Conservation (phyloP, 1,284 basidiomycete species). For the Naganishia sp. region DNA sequence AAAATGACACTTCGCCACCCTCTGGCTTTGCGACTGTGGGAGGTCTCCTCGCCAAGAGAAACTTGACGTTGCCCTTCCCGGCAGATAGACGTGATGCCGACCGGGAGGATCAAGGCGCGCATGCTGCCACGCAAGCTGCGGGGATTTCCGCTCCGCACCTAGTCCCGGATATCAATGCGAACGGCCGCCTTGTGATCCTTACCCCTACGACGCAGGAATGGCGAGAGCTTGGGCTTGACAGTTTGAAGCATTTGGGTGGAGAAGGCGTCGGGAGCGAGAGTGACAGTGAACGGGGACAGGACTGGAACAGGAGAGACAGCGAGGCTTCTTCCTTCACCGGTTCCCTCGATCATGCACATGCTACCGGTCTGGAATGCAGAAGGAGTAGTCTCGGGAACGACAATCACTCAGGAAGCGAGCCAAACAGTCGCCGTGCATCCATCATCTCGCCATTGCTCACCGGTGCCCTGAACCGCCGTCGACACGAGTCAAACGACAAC, state of each 20-base stretch:
- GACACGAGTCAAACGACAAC: not conserved
- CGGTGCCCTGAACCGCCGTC: not conserved
- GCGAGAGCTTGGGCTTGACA: slow-evolving; percentile 43
- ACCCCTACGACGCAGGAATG: slow-evolving; percentile 56
- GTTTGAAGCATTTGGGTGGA: slow-evolving; percentile 28
- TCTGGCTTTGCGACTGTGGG: slow-evolving; percentile 28
- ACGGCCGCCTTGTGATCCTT: slow-evolving; percentile 47
- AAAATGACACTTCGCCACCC: slow-evolving; percentile 28
- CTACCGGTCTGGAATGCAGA: slow-evolving; percentile 29
- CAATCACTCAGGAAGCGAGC: not conserved
- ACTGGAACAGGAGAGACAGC: slow-evolving; percentile 9
- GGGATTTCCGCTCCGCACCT: slow-evolving; percentile 1
- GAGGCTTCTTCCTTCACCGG: slow-evolving; percentile 24
- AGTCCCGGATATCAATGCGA: slow-evolving; percentile 45
- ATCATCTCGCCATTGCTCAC: not conserved
- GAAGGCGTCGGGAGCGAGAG: slow-evolving; percentile 29
- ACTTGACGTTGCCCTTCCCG: slow-evolving; percentile 16
- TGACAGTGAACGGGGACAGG: slow-evolving; percentile 22
- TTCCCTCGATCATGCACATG: slow-evolving; percentile 5
- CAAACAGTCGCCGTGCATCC: slow-evolving; percentile 1
- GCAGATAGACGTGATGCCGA: not conserved
- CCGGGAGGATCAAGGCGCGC: not conserved
- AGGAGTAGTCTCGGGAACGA: slow-evolving; percentile 6
- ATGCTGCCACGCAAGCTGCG: not conserved
- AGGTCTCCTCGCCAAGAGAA: slow-evolving; percentile 21